These are phyloP conservation scores for Tylopilus plumbeoviolaceoides DNA, from an alignment of 768 basidiomycete genomes.

Conservation along the genomic window DNA sequence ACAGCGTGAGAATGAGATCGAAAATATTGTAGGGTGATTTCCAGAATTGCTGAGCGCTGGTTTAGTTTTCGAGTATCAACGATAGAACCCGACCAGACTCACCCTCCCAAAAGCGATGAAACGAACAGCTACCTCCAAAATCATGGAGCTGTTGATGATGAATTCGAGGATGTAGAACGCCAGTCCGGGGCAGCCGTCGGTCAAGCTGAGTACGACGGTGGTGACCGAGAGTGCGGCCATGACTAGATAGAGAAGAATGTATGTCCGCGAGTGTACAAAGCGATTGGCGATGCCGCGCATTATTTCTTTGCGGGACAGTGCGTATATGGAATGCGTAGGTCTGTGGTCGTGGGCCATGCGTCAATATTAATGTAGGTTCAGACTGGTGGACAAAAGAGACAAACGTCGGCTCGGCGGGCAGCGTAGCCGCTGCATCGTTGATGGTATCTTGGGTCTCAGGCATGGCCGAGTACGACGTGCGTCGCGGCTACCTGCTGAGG, in stretches of 20 bases:
- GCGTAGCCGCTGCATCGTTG: slow-evolving; percentile 34
- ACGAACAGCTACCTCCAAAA: slow-evolving; percentile 86
- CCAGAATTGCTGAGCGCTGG: slow-evolving; percentile 80
- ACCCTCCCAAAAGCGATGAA: slow-evolving; percentile 93
- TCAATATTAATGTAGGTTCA: slow-evolving; percentile 12
- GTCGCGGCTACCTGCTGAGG: not conserved
- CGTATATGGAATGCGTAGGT: slow-evolving; percentile 77
- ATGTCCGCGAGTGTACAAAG: slow-evolving; percentile 83
- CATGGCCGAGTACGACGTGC: slow-evolving; percentile 29
- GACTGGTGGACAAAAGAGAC: slow-evolving; percentile 14
- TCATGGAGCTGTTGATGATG: slow-evolving; percentile 89
- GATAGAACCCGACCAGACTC: slow-evolving; percentile 28
- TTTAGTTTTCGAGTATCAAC: slow-evolving; percentile 3
- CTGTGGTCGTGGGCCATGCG: slow-evolving; percentile 36
- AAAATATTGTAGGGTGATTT: slow-evolving; percentile 88
- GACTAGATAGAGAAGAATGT: slow-evolving; percentile 82
- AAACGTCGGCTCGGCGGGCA: slow-evolving; percentile 27
- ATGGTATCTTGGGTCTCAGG: slow-evolving; percentile 28
- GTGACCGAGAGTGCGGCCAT: slow-evolving; percentile 87
- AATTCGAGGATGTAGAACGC: slow-evolving; percentile 88
- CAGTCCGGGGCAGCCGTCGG: slow-evolving; percentile 81
- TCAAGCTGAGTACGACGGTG: slow-evolving; percentile 78
- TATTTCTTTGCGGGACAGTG: slow-evolving; percentile 79
- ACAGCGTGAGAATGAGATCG: slow-evolving; percentile 81
- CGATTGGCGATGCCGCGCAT: slow-evolving; percentile 83